Percentiles rank a stretch among this genome's conserved stretches.
These are phyloP conservation scores for Samsoniella hepiali DNA, from an alignment of 2,329 filamentous ascomycete genomes.

Conservation along the genomic window DNA sequence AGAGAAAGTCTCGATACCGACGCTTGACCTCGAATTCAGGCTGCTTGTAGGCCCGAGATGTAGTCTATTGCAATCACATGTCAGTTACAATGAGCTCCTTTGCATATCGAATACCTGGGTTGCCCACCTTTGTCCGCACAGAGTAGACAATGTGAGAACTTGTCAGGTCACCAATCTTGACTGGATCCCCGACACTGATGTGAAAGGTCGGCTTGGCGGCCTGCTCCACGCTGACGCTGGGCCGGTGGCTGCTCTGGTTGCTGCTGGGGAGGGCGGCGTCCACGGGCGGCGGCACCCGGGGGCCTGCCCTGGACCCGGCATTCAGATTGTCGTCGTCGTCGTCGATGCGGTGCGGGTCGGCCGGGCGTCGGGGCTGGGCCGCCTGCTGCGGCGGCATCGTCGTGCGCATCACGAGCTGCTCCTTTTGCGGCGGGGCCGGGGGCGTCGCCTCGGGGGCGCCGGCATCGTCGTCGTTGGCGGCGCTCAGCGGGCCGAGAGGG, in stretches of 20 bases:
- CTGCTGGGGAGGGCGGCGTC: slow-evolving; percentile 54
- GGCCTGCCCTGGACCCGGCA: slow-evolving; percentile 38
- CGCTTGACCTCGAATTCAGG: slow-evolving; percentile 90
- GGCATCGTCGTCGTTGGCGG: slow-evolving; percentile 49
- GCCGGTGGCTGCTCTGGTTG: slow-evolving; percentile 54
- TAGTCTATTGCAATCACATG: slow-evolving; percentile 58
- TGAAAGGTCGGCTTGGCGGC: slow-evolving; percentile 88
- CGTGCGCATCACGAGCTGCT: slow-evolving; percentile 59
- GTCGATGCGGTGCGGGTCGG: slow-evolving; percentile 64
- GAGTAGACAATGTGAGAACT: slow-evolving; percentile 98
- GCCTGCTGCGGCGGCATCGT: slow-evolving; percentile 48
- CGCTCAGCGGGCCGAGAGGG: slow-evolving; percentile 74
- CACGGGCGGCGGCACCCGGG: slow-evolving; percentile 65
- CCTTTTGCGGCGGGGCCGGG: slow-evolving; percentile 67
- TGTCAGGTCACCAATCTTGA: slow-evolving; percentile 95
- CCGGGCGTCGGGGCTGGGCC: slow-evolving; percentile 42
- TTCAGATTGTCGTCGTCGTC: slow-evolving; percentile 70
- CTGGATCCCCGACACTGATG: slow-evolving; percentile 90
- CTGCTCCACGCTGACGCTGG: slow-evolving; percentile 88
- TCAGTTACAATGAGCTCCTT: not conserved
- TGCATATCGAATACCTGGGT: not conserved
- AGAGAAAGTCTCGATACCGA: slow-evolving; percentile 93
- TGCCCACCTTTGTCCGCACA: slow-evolving; percentile 78
- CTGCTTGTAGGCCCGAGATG: slow-evolving; percentile 92
- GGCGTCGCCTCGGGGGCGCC: slow-evolving; percentile 47